A percentile compares a stretch with the other conserved stretches of the same genome.
Conservation (phyloP, 345 rosid genomes). For the Syzygium aqueum region DNA sequence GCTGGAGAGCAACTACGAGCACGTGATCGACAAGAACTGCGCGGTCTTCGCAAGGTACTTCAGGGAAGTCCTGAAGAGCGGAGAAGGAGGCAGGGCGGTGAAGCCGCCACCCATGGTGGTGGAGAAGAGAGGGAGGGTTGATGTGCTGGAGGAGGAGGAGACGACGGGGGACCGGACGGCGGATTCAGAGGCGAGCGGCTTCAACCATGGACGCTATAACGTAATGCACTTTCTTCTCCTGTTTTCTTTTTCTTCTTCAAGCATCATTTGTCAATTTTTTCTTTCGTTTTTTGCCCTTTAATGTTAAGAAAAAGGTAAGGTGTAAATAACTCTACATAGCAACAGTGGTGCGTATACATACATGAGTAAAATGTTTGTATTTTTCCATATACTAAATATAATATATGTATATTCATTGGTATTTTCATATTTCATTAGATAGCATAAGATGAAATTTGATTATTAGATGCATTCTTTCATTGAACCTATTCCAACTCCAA, state of each 20-base stretch:
- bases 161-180: neutral
- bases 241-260: neutral
- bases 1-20: constrained; percentile 36
- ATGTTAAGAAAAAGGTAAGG: too few relatives aligned
- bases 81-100: constrained; percentile 6
- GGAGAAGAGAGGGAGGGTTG: constrained; percentile 4
- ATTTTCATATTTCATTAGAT: neutral
- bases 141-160: neutral
- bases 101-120: constrained; percentile 25
- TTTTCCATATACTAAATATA: neutral
- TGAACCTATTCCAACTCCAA: neutral
- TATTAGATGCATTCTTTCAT: neutral
- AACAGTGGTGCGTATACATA: too few relatives aligned
- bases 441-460: neutral
- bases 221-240: constrained; percentile 17
- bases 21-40: constrained; percentile 49
- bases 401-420: neutral
- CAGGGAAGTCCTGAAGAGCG: constrained; percentile 17
- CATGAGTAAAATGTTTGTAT: fast-evolving
- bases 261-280: neutral
- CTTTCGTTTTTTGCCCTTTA: too few relatives aligned
- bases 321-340: too few relatives aligned
- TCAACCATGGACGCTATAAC: constrained; percentile 42
- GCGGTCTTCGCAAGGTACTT: constrained; percentile 35
- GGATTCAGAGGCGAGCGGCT: constrained; percentile 11